phyloP scores from a whole-genome alignment of 2,329 filamentous ascomycete genomes.

The Diplodia scrobiculata region DNA sequence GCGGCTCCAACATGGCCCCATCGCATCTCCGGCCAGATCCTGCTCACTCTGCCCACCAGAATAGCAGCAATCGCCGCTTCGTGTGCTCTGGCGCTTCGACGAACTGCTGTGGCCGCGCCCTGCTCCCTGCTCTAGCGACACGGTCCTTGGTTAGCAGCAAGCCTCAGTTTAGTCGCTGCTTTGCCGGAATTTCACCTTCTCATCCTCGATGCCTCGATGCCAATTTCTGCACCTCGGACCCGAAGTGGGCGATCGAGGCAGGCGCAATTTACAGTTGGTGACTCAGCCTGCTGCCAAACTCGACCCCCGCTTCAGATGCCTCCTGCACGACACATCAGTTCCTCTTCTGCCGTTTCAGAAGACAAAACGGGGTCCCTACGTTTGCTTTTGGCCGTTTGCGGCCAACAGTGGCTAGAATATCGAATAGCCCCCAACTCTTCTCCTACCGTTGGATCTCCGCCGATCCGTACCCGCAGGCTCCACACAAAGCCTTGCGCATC shows the following conservation, averaged over 20 bases:
- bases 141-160: neutral
- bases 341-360: conserved; percentile 1
- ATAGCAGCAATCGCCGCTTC: conserved; percentile 8
- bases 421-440: neutral
- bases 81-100: too few relatives aligned
- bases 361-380: neutral
- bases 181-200: neutral
- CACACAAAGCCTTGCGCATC: neutral
- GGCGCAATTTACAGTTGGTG: neutral
- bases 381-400: neutral
- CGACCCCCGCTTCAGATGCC: conserved; percentile 1
- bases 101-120: too few relatives aligned
- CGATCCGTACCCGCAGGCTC: neutral
- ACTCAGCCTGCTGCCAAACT: neutral
- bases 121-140: too few relatives aligned
- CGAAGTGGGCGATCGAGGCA: neutral
- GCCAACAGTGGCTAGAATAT: neutral
- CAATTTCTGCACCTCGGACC: neutral
- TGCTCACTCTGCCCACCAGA: neutral
- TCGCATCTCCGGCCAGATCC: neutral
- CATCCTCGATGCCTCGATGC: neutral
- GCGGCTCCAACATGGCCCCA: neutral
- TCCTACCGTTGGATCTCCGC: neutral
- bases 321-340: neutral
- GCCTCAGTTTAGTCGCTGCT: neutral